Base-by-base conservation (phyloP, 2,329 filamentous ascomycete genomes). In the Aureobasidium namibiae region DNA sequence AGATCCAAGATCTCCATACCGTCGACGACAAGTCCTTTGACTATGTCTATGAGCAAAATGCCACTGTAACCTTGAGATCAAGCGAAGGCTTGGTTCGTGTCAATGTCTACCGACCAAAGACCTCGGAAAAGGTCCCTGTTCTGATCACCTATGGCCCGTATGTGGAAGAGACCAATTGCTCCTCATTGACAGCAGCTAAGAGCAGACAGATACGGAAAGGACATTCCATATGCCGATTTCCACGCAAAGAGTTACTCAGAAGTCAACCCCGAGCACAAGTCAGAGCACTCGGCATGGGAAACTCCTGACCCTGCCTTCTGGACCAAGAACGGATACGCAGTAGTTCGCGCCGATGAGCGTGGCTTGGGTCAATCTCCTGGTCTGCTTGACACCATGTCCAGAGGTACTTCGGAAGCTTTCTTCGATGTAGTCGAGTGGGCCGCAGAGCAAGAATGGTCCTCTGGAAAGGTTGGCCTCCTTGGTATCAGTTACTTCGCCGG, bases 81-180 rank as follows among this genome's bases (percentile, higher is more conserved):
- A 68, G 65, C 18, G 65, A 68, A 14, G 68, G 68, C 10, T 60
- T 67, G n/a, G 67, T 71, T 11, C 66, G 69, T 13, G 67, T 68
- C 34, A 71, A 70, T 61, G 67, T 72, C 16, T 72, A 69, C 59
- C 65, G 69, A 11, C 70, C 69, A 16, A 70, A 70, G 60, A 67
- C 65, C 4, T 61, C 64, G 2, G 64, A 66, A 42, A 74, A 69
- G 62, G 77, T 77, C 23, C 86, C 87, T 0, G 85, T 87, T 0
- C 69, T 89, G 9, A 81, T 87, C 2, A 89, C 86, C 0, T 89
- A 89, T 63, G 86, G 86, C 0, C 87, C 87, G 48, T 60, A 36
- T 21, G 49, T 0, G 21, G 1, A 18, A 1, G 33, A 0, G 1
- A 16, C 24, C 1, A 2, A 33, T 3, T 11, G 1, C 11, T 11